Base-by-base conservation (phyloP, 345 rosid genomes). In the Hibiscus mutabilis region DNA sequence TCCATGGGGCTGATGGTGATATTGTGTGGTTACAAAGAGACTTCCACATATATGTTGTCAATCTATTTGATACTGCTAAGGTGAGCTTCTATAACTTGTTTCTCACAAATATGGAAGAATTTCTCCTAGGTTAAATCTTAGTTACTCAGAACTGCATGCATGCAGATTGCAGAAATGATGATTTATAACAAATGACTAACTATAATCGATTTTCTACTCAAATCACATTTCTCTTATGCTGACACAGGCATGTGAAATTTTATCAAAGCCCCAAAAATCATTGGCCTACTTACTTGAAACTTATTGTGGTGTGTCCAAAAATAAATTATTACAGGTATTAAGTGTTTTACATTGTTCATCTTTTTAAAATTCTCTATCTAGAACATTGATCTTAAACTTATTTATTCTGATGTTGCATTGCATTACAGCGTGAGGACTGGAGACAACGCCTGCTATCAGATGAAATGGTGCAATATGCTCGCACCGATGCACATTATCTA, bases 1-100 rank as follows among this genome's bases (percentile, higher is more conserved):
- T n/a, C n/a, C n/a, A 91, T 59, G 96, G 98, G 60, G 96, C 96
- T 58, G 98, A 94, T 80, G 92, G 91, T 77, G 98, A 94, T 76
- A 81, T 94, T 71, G 80, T 91, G 18, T 94, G 98, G 98, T 86
- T 91, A 49, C 98, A 94, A 82, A 82, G 99, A 76, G 99, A 91
- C 82, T 94, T 94, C 79, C 97, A 88, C 73, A 84, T 94, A 51
- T 91, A 91, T 74, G 89, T 94, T 73, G 95, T 94, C 70, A 94
- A 94, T 73, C 82, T 94, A 75, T 90, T 91, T 75, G 98, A 94
- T 79, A 94, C 98, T 51, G 97, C 93, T 44, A 94, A 94, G 96
- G 98, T 91, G 70, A 69, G 74, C 29, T 60, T 74, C 37, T 31
- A 18, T 37, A 40, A 19, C 31, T 21, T 44, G 35, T 59, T n/a